These are phyloP conservation scores for Thelonectria olida DNA, from an alignment of 2,329 filamentous ascomycete genomes.

Conservation along the genomic window DNA sequence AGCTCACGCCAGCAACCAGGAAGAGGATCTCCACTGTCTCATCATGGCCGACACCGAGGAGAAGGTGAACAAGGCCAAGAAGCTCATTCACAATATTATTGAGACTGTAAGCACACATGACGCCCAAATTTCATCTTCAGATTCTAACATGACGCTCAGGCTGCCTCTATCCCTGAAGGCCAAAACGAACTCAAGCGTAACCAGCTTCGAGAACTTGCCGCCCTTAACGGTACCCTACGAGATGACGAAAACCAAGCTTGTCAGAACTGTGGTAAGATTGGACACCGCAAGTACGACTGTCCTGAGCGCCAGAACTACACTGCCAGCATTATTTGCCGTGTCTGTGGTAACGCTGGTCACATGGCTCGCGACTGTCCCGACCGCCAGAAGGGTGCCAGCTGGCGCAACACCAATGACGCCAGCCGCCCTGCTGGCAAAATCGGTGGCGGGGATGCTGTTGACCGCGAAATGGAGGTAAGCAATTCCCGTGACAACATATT, in stretches of 20 bases:
- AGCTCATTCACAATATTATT: constrained; percentile 97
- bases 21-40: constrained; percentile 97
- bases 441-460: constrained; percentile 83
- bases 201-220: constrained; percentile 95
- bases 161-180: constrained; percentile 96
- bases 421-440: constrained; percentile 70
- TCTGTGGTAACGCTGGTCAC: constrained; percentile 97
- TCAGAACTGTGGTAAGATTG: constrained; percentile 99
- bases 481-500: background rate
- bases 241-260: constrained; percentile 99
- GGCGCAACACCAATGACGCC: constrained; percentile 82
- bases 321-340: constrained; percentile 98
- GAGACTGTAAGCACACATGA: constrained; percentile 78
- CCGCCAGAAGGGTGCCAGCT: constrained; percentile 87
- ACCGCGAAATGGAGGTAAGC: constrained; percentile 93
- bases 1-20: constrained; percentile 99
- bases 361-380: constrained; percentile 99
- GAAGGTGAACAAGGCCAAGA: constrained; percentile 99
- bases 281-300: constrained; percentile 98
- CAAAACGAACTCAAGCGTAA: constrained; percentile 99
- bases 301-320: constrained; percentile 98
- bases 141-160: constrained; percentile 61
- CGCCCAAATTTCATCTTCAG: background rate
- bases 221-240: constrained; percentile 97
- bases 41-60: constrained; percentile 99